Percentiles rank a stretch among this genome's conserved stretches.
Evolutionary conservation across 2,329 filamentous ascomycete species (phyloP).

Genomic region (Achaetomium macrosporum): DNA sequence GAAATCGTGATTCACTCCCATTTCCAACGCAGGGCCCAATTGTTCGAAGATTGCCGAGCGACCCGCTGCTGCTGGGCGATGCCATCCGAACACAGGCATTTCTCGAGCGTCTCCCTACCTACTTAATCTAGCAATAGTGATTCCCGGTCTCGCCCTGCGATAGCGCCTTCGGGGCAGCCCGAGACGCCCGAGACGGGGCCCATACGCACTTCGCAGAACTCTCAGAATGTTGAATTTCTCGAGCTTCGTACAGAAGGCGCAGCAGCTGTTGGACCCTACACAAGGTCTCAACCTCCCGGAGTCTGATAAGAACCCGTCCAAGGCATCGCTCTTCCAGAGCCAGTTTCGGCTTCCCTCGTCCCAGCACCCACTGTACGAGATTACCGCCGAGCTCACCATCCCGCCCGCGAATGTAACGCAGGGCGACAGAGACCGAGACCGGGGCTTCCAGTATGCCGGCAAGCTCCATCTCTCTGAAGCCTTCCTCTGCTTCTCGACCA

Average conservation of each 20-base stretch:
- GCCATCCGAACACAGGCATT: neutral
- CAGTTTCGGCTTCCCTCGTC: slow-evolving; percentile 93
- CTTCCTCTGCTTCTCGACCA: slow-evolving; percentile 95
- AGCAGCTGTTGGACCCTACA: slow-evolving; percentile 88
- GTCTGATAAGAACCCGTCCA: slow-evolving; percentile 77
- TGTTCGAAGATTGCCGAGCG: neutral
- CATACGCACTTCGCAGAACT: no score
- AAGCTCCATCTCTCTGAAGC: slow-evolving; percentile 91
- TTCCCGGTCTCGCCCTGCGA: neutral
- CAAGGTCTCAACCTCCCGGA: slow-evolving; percentile 67
- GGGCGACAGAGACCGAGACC: slow-evolving; percentile 64
- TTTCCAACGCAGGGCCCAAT: neutral
- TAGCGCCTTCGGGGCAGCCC: slow-evolving; percentile 6
- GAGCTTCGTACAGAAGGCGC: slow-evolving; percentile 89
- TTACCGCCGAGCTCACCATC: slow-evolving; percentile 90
- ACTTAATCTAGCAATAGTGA: neutral
- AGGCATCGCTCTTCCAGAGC: slow-evolving; percentile 85
- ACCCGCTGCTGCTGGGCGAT: slow-evolving; percentile 5
- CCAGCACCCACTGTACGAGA: slow-evolving; percentile 91
- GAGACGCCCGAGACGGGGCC: neutral
- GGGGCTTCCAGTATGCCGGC: slow-evolving; percentile 83
- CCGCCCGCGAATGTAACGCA: slow-evolving; percentile 64
- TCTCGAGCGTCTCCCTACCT: neutral
- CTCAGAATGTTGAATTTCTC: slow-evolving; percentile 56
- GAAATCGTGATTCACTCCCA: neutral